These are phyloP conservation scores for Xylaria curta DNA, from an alignment of 495 filamentous ascomycete species.

Conservation along the genomic window DNA sequence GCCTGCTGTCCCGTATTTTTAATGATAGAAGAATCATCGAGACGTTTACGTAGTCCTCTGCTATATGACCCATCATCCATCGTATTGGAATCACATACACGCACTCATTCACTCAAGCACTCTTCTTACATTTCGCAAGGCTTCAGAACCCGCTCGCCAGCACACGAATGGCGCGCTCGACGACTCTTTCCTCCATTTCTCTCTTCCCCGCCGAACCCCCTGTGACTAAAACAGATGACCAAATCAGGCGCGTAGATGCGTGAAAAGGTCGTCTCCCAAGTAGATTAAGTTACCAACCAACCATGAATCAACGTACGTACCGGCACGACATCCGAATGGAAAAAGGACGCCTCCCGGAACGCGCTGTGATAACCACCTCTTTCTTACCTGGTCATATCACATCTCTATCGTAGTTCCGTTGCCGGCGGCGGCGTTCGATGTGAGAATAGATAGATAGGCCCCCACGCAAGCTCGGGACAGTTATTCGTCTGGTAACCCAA, in stretches of 20 bases:
- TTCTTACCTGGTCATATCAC: background rate
- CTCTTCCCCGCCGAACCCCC: background rate
- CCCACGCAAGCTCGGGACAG: conserved; percentile 8
- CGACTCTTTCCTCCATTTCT: background rate
- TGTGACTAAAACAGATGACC: background rate
- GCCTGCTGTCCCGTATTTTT: too few relatives aligned
- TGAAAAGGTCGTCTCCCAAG: background rate
- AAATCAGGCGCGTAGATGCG: background rate
- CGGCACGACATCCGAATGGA: conserved; percentile 20
- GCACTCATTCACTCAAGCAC: too few relatives aligned
- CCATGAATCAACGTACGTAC: conserved; percentile 3
- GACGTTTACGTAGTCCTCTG: background rate
- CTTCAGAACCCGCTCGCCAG: background rate
- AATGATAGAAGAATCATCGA: background rate
- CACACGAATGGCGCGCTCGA: background rate
- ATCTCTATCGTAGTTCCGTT: conserved; percentile 3
- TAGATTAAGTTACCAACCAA: background rate
- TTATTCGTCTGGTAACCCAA: background rate
- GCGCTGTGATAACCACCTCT: background rate
- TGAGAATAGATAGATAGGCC: background rate
- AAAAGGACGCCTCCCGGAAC: background rate
- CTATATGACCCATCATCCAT: background rate
- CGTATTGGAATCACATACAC: background rate
- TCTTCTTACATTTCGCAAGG: background rate
- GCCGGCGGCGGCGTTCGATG: background rate